Evolutionary conservation across 1,284 basidiomycete species (phyloP).

Genomic region (Singerocomus inundabilis): DNA sequence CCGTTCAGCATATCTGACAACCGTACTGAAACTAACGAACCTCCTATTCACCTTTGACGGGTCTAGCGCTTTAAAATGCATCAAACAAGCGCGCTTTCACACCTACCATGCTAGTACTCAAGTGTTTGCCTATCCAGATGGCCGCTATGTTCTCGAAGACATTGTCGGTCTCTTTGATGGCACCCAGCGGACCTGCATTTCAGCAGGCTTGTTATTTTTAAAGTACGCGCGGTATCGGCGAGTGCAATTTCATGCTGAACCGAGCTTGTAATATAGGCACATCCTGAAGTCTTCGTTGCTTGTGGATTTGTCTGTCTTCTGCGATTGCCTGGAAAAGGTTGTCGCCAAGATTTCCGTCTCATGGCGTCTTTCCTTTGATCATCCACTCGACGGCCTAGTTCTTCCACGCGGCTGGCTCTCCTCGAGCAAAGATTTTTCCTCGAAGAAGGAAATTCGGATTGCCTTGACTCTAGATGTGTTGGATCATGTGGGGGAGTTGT

Average conservation of each 20-base stretch:
- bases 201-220: slow-evolving; percentile 32
- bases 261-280: slow-evolving; percentile 35
- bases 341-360: slow-evolving; percentile 39
- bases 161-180: slow-evolving; percentile 27
- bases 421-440: slow-evolving; percentile 26
- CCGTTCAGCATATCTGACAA: slow-evolving; percentile 12
- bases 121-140: slow-evolving; percentile 13
- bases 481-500: slow-evolving; percentile 10
- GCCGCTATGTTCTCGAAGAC: slow-evolving; percentile 38
- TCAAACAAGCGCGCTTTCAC: slow-evolving; percentile 17
- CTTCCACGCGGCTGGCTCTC: slow-evolving; percentile 50
- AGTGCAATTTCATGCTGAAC: background rate
- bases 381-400: slow-evolving; percentile 41
- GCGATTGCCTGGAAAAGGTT: slow-evolving; percentile 46
- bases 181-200: slow-evolving; percentile 13
- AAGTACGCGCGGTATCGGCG: slow-evolving; percentile 9
- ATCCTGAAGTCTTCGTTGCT: slow-evolving; percentile 34
- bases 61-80: slow-evolving; percentile 19
- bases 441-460: slow-evolving; percentile 19
- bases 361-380: slow-evolving; percentile 20
- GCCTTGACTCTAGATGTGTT: slow-evolving; percentile 11
- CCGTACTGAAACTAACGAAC: slow-evolving; percentile 31
- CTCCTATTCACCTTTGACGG: slow-evolving; percentile 34
- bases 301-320: slow-evolving; percentile 44
- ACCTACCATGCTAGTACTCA: background rate